These are phyloP conservation scores for Aspergillus nanangensis DNA, from an alignment of 495 filamentous ascomycete genomes.

Conservation along the genomic window DNA sequence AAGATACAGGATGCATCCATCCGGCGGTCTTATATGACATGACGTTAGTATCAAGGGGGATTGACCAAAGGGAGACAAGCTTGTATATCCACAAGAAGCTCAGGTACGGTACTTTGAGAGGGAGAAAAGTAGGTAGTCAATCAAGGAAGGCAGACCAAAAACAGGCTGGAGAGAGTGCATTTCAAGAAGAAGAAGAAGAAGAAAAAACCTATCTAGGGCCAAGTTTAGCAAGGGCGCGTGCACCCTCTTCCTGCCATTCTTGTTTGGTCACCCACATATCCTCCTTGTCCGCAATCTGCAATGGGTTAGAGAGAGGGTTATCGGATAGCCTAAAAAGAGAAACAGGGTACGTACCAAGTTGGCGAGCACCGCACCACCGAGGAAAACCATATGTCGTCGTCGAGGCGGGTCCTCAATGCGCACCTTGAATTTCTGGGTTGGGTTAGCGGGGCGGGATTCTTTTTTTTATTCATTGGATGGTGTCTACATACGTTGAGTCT, in stretches of 20 bases:
- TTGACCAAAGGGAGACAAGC: neutral
- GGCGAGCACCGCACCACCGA: constrained; percentile 93
- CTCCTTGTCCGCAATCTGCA: constrained; percentile 92
- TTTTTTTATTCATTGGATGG: neutral
- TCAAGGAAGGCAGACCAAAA: no score
- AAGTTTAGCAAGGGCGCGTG: constrained; percentile 83
- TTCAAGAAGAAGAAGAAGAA: constrained; percentile 4
- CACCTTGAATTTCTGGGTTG: constrained; percentile 89
- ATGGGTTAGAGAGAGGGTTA: constrained; percentile 11
- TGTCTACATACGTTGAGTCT: constrained; percentile 63
- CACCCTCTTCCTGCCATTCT: constrained; percentile 93
- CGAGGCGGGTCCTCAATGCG: constrained; percentile 96
- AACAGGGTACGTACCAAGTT: constrained; percentile 65
- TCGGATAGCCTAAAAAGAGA: neutral
- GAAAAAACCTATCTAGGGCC: constrained; percentile 59
- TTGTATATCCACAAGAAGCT: neutral
- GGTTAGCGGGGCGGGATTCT: constrained; percentile 14
- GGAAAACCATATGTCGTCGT: constrained; percentile 97
- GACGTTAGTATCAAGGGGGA: constrained; percentile 1
- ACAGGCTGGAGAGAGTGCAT: constrained; percentile 3
- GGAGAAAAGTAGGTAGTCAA: no score
- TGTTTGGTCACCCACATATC: constrained; percentile 97
- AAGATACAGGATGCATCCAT: neutral
- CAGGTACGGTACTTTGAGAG: no score
- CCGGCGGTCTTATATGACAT: neutral